Conservation (phyloP, 768 basidiomycete genomes). For the Lactarius sanguifluus region DNA sequence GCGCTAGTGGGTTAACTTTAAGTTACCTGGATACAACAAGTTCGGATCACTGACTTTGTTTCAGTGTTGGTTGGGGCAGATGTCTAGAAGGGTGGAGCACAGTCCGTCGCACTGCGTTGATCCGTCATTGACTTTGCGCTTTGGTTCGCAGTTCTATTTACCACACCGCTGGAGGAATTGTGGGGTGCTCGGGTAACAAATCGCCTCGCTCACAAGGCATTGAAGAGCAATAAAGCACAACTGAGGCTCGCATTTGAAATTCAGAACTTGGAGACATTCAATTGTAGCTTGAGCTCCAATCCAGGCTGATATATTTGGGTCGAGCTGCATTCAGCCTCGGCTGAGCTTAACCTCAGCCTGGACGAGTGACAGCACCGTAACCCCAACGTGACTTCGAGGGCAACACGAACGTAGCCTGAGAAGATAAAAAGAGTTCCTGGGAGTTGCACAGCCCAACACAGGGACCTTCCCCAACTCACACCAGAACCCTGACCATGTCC, state of each 20-base stretch:
- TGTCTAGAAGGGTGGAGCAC: background rate
- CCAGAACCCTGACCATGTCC: constrained; percentile 27
- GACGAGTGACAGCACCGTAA: constrained; percentile 1
- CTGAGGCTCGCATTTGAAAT: background rate
- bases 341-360: background rate
- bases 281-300: background rate
- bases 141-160: background rate
- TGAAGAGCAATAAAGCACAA: background rate
- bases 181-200: background rate
- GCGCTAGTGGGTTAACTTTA: background rate
- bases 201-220: background rate
- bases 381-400: background rate
- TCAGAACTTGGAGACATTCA: too few relatives aligned
- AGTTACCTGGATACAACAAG: background rate
- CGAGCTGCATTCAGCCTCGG: background rate
- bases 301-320: background rate
- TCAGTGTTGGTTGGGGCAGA: background rate
- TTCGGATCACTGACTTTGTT: background rate
- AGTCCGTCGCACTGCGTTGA: background rate
- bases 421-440: background rate
- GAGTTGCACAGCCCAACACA: background rate
- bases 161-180: background rate
- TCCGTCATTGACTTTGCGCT: background rate
- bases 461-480: background rate
- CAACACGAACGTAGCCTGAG: background rate